Conservation (phyloP, 306 rosid species). For the Bauhinia variegata region DNA sequence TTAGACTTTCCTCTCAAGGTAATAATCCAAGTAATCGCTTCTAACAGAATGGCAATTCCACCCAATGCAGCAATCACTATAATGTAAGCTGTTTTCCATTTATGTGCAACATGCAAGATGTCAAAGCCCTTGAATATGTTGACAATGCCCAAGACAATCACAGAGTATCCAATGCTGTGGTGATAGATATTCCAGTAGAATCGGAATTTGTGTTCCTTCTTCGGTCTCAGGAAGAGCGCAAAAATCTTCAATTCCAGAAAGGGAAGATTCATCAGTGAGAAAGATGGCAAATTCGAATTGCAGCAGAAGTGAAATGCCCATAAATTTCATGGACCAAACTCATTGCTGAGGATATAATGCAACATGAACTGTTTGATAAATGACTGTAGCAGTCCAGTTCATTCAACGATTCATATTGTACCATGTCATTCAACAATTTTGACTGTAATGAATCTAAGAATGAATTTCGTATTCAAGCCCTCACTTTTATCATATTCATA, state of each 20-base stretch:
- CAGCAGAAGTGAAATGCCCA: neutral
- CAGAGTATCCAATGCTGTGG: conserved; percentile 67
- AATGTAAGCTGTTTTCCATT: conserved; percentile 66
- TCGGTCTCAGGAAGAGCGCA: conserved; percentile 77
- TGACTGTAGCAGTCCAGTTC: too few species aligned
- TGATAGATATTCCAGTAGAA: conserved; percentile 83
- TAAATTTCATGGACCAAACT: too few species aligned
- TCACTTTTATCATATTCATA: too few species aligned
- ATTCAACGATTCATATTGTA: too few species aligned
- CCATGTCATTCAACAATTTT: too few species aligned
- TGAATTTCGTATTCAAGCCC: neutral
- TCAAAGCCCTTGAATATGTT: conserved; percentile 72
- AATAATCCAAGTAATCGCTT: conserved; percentile 76
- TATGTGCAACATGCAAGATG: conserved; percentile 56
- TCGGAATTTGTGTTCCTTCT: conserved; percentile 73
- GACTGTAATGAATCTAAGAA: too few species aligned
- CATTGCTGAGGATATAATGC: too few species aligned
- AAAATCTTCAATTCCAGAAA: conserved; percentile 55
- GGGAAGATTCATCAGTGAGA: conserved; percentile 20
- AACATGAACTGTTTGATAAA: too few species aligned
- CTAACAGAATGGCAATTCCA: conserved; percentile 59
- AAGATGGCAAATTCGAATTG: conserved; percentile 1
- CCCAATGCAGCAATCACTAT: conserved; percentile 48
- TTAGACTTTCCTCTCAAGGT: conserved; percentile 59
- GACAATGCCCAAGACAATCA: conserved; percentile 59